Base-by-base conservation (phyloP, 2,329 filamentous ascomycete genomes). In the Didymellaceae sp. region DNA sequence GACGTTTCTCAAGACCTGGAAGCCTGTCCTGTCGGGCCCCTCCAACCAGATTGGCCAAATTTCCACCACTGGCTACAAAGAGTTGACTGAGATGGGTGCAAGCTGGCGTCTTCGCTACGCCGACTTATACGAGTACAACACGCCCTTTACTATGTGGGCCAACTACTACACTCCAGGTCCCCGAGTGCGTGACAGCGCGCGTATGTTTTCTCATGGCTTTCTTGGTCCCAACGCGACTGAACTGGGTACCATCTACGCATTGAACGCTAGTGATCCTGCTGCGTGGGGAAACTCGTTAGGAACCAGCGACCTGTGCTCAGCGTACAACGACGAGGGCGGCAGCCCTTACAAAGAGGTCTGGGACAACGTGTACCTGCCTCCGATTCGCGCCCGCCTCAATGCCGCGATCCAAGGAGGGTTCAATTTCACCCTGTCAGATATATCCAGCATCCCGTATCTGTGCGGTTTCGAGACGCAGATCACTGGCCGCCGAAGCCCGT, bases 401-500 rank as follows among this genome's bases (percentile, higher is more conserved):
- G 62, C 70, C 5, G 64, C 83, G 25, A 77, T 87, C 24, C 61
- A 70, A 0, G 84, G 85, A 1, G 75, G 78, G 30, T 77, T 88
- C 25, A 79, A 78, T 1, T 76, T 88, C 25, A 78, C 76, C 0
- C 72, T 78, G 24, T 71, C 68, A 1, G 83, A 88, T 49, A 74
- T 86, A 32, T 75, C 73, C 6, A 78, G 80, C 34, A 84, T 89
- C 40, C 85, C 85, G 0, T 88, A 89, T 59, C 76, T 88, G n/a
- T 90, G 86, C 59, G 86, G 85, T 4, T 89, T 87, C 52, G 86
- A 90, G 61, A 84, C 81, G 3, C 86, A 89, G 61, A 87, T 89
- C 56, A 83, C 78, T 0, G 86, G 86, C 1, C 73, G 72, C 2
- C 59, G 54, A 13, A 87, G 83, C 4, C 82, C 85, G 0, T 88